Percentiles rank a stretch among this genome's conserved stretches.
Evolutionary conservation across 768 basidiomycete genomes (phyloP).

Genomic region (Suillus tomentosus): DNA sequence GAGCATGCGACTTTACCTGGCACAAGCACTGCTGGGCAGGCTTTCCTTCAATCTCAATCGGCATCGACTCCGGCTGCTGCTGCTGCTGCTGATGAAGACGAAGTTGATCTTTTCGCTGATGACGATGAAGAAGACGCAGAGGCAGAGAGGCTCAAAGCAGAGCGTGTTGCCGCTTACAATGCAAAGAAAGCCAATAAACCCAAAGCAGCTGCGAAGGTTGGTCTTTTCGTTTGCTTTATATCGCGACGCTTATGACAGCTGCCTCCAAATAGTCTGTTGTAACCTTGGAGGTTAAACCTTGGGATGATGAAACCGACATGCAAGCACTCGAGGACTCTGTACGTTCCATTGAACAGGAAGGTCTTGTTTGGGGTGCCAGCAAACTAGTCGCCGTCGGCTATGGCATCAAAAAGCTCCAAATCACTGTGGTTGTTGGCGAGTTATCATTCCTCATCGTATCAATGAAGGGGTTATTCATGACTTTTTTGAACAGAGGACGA

Average conservation of each 20-base stretch:
- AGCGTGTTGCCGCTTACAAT: slow-evolving; percentile 92
- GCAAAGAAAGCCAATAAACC: slow-evolving; percentile 91
- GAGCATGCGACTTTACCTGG: slow-evolving; percentile 83
- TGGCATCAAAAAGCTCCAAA: slow-evolving; percentile 91
- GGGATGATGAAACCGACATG: slow-evolving; percentile 99
- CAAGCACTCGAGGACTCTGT: slow-evolving; percentile 78
- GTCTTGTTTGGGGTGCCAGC: slow-evolving; percentile 94
- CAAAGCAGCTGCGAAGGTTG: slow-evolving; percentile 85
- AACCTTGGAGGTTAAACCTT: slow-evolving; percentile 97
- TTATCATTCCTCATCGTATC: slow-evolving; percentile 11
- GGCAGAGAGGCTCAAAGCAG: slow-evolving; percentile 84
- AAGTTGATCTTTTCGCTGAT: slow-evolving; percentile 82
- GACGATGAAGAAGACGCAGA: slow-evolving; percentile 82
- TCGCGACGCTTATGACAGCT: slow-evolving; percentile 15
- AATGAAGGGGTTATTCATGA: slow-evolving; percentile 2
- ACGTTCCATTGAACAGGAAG: slow-evolving; percentile 83
- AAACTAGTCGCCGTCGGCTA: slow-evolving; percentile 93
- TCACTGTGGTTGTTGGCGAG: slow-evolving; percentile 60
- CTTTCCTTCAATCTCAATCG: slow-evolving; percentile 62
- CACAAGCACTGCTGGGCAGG: slow-evolving; percentile 78
- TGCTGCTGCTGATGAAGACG: slow-evolving; percentile 45
- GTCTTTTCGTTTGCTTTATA: slow-evolving; percentile 17
- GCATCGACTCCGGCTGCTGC: slow-evolving; percentile 48
- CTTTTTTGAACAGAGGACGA: slow-evolving; percentile 75
- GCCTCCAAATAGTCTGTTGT: slow-evolving; percentile 80